Conservation (phyloP, 257 asterid genomes). For the Plantago elongata region DNA sequence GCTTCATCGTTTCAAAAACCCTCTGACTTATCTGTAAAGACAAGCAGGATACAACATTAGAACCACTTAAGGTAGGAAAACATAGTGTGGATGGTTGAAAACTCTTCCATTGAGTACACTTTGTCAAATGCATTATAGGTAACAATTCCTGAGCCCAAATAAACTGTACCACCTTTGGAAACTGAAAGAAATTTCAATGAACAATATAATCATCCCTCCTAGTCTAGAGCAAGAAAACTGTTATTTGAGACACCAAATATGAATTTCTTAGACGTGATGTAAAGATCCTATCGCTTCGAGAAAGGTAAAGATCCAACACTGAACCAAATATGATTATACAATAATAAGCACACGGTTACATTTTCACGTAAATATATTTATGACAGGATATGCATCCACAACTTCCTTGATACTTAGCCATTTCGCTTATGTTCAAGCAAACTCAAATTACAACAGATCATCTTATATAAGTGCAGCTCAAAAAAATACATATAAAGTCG, state of each 20-base stretch:
- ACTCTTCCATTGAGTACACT: neutral
- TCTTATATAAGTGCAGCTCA: too few species aligned
- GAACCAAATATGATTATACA: too few species aligned
- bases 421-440: neutral
- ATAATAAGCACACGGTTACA: neutral
- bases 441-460: neutral
- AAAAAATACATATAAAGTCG: too few species aligned
- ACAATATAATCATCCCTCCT: too few species aligned
- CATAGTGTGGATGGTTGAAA: too few species aligned
- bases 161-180: neutral
- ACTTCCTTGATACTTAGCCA: neutral
- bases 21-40: conserved; percentile 71
- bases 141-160: neutral
- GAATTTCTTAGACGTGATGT: neutral
- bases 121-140: neutral
- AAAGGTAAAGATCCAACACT: neutral
- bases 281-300: neutral
- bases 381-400: neutral
- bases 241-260: neutral
- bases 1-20: conserved; percentile 67
- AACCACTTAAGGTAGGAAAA: conserved; percentile 4
- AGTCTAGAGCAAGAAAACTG: neutral
- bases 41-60: conserved; percentile 8
- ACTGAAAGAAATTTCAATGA: neutral
- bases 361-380: neutral